Base-by-base conservation (phyloP, 2,329 filamentous ascomycete species). In the Aspergillus ustus region DNA sequence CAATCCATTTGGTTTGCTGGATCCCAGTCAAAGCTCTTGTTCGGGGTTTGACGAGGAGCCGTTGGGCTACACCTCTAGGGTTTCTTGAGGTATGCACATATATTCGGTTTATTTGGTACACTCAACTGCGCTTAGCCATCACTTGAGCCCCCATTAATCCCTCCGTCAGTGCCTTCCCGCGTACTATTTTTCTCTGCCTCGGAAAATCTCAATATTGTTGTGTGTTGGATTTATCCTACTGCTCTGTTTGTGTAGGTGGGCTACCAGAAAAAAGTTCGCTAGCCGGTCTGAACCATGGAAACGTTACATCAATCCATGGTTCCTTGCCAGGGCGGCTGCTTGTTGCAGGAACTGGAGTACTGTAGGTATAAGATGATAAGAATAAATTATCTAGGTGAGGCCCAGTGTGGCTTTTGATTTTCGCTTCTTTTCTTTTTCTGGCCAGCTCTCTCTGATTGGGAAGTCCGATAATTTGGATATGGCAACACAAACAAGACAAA, bases 301-400 rank as follows among this genome's bases (percentile, higher is more conserved):
- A 31, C 4, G 9, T 3, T 15, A 22, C 22, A 19, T 19, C 9
- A 52, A 54, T 11, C 61, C 61, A 57, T 45, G 61, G 61, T 60
- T 61, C 51, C 19, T 9, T n/a, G 13, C 6, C 11, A 15, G 22
- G 40, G 52, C 46, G 28, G 31, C 22, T 46, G 54, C 53, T 57
- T 60, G 53, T 53, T 60, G 29, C 25, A 63, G 61, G 58, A 63
- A 60, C 57, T 57, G 40, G 29, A 11, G 45, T 40, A 34, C 29
- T 51, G n/a, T 25, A 25, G 6, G n/a, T n/a, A 43, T 25, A 51
- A 56, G 43, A 57, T 57, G 49, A 56, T 48, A 63, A 50, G 28
- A 22, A 37, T 52, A n/a, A 43, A 52, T 55, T 25, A 29, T 11
- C 20, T 8, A 13, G 28, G 37, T n/a, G 22, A 20, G 34, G 2